phyloP scores from a whole-genome alignment of 306 rosid species.

The Cicer chorassanicum region DNA sequence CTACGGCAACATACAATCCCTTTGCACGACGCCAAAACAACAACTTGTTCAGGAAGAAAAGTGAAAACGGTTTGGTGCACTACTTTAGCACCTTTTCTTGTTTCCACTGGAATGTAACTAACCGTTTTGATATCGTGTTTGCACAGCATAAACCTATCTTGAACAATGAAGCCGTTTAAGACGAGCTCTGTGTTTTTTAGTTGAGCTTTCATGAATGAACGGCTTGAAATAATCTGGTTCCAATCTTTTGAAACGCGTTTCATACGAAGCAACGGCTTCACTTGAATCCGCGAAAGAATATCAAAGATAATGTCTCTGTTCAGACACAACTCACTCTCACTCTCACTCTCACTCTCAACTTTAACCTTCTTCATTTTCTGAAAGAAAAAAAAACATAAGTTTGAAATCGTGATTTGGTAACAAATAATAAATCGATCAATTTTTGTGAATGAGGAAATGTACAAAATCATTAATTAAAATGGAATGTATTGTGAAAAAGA shows the following conservation, averaged over 20 bases:
- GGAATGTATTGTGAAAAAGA: neutral
- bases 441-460: no score
- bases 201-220: slow-evolving; percentile 55
- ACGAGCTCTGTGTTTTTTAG: slow-evolving; percentile 19
- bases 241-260: slow-evolving; percentile 58
- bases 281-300: slow-evolving; percentile 54
- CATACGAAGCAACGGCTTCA: slow-evolving; percentile 46
- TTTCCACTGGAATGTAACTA: slow-evolving; percentile 47
- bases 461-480: no score
- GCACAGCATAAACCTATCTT: slow-evolving; percentile 48
- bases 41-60: slow-evolving; percentile 66
- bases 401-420: neutral
- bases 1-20: slow-evolving; percentile 69
- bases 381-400: neutral
- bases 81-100: neutral
- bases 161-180: slow-evolving; percentile 60
- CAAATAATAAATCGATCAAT: neutral
- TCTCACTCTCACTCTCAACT: neutral
- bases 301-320: slow-evolving; percentile 45
- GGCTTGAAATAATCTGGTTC: slow-evolving; percentile 49
- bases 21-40: slow-evolving; percentile 55
- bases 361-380: slow-evolving; percentile 46
- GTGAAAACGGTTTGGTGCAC: slow-evolving; percentile 39
- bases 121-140: slow-evolving; percentile 49
- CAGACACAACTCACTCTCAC: neutral